phyloP scores from a whole-genome alignment of 2,329 filamentous ascomycete species.

The Stagonosporopsis tanaceti region DNA sequence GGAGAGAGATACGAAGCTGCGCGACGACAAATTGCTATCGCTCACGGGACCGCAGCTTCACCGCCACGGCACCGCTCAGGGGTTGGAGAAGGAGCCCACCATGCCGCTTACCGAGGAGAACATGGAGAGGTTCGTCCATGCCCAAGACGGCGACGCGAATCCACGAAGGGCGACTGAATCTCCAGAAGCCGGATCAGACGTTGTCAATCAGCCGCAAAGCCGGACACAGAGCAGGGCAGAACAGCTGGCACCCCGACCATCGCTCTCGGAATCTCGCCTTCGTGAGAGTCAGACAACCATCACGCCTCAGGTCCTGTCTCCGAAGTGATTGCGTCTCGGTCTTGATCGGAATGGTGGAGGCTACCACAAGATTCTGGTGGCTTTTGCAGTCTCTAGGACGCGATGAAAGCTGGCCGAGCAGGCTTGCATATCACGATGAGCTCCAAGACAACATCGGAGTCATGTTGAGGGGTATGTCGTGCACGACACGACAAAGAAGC shows the following conservation, averaged over 20 bases:
- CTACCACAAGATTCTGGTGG: not conserved
- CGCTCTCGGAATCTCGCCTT: conserved; percentile 24
- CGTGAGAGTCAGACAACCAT: conserved; percentile 42
- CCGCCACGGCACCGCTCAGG: conserved; percentile 32
- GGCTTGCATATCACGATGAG: not conserved
- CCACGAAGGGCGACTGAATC: conserved; percentile 23
- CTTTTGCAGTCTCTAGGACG: not conserved
- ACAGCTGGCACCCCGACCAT: conserved; percentile 27
- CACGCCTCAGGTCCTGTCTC: conserved; percentile 7
- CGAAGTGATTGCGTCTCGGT: not conserved
- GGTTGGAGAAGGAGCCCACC: conserved; percentile 26
- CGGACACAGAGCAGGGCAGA: conserved; percentile 25
- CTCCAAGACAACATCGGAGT: conserved; percentile 3
- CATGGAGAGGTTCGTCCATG: conserved; percentile 44
- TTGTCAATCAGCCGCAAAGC: conserved; percentile 28
- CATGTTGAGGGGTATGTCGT: conserved; percentile 9
- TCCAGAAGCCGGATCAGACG: conserved; percentile 27
- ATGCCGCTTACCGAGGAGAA: conserved; percentile 50
- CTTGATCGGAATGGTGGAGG: not conserved
- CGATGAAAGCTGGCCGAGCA: conserved; percentile 2
- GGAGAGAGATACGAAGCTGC: conserved; percentile 62
- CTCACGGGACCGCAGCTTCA: conserved; percentile 51
- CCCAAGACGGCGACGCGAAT: conserved; percentile 34
- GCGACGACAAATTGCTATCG: conserved; percentile 64
- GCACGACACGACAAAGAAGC: conserved; percentile 4